These are phyloP conservation scores for Pontederia paniculata DNA, from an alignment of 176 grass and related monocot genomes.

Conservation along the genomic window DNA sequence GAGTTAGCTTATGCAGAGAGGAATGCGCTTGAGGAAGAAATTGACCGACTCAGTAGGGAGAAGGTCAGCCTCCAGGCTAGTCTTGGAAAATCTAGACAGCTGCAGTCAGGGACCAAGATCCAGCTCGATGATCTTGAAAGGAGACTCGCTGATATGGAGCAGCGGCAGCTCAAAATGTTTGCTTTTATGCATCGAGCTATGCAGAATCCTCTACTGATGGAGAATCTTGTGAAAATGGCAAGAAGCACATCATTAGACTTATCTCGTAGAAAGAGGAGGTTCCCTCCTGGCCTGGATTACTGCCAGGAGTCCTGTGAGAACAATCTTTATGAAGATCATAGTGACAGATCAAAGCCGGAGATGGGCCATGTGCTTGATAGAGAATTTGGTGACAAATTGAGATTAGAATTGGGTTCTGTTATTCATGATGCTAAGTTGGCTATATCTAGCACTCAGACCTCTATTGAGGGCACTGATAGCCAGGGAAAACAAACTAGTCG, in stretches of 20 bases:
- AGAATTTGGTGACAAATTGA: conserved; percentile 79
- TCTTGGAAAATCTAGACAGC: conserved; percentile 42
- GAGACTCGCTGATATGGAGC: conserved; percentile 63
- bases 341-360: conserved; percentile 54
- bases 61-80: conserved; percentile 32
- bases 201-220: conserved; percentile 59
- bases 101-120: conserved; percentile 43
- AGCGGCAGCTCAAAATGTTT: conserved; percentile 72
- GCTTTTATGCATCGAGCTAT: conserved; percentile 58
- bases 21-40: conserved; percentile 54
- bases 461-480: conserved; percentile 42
- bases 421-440: conserved; percentile 34
- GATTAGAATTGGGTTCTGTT: conserved; percentile 53
- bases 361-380: conserved; percentile 36
- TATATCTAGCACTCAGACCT: conserved; percentile 43
- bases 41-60: conserved; percentile 53
- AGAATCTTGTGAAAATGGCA: conserved; percentile 88
- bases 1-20: conserved; percentile 31
- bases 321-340: conserved; percentile 67
- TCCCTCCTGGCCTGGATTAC: conserved; percentile 45
- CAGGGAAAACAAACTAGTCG: conserved; percentile 36
- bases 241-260: conserved; percentile 24
- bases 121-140: conserved; percentile 72
- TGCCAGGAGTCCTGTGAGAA: conserved; percentile 30
- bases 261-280: conserved; percentile 60